Evolutionary conservation across 805 yeast species (phyloP), one percentile per base, ranked within the genome.

Genomic region (Ogataea methanolica): DNA sequence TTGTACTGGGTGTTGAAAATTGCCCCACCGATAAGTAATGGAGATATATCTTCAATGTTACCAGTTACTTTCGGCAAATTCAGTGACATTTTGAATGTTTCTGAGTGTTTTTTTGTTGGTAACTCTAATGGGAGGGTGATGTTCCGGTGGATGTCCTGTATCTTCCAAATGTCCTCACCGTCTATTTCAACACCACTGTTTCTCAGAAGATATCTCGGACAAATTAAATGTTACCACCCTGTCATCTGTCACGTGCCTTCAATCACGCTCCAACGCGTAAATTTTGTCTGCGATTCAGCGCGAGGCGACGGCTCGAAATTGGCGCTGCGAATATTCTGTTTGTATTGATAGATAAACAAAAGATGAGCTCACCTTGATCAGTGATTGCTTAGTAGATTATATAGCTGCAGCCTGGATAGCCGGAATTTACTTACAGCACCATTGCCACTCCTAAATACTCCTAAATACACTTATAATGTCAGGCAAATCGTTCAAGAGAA

Each of bases 11-110:
- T 73, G 67, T 88, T 90, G 73, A 90, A 83, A 4, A 86, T 86
- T 0, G 96, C 96, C 1, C 96, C 97, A 0, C 98, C 98, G 3
- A 90, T 69, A 15, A 90, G 71, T 43, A 91, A 65, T 0, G 83
- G 82, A 1, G 86, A 81, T 2, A 74, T 61, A 26, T 62, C 71
- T 2, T 54, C 42, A 6, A 72, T 41, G 6, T 55, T 42, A 2
- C 61, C 63, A 0, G 65, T 45, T 19, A 61, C 65, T 41, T 47
- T 53, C 1, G 53, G 46, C 6, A 61, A 44, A 14, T 43, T 46
- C 21, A 58, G 42, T 2, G 61, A 53, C 63, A 59, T 59, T 3
- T 14, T 21, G 6, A 26, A 3, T 26, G 11, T 11, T 4, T 12
- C 6, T 15, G n/a, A 21, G 34, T 39, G 22, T 14, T 15, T 26